Conservation (phyloP, 2,329 filamentous ascomycete genomes). For the Zymoseptoria passerinii region DNA sequence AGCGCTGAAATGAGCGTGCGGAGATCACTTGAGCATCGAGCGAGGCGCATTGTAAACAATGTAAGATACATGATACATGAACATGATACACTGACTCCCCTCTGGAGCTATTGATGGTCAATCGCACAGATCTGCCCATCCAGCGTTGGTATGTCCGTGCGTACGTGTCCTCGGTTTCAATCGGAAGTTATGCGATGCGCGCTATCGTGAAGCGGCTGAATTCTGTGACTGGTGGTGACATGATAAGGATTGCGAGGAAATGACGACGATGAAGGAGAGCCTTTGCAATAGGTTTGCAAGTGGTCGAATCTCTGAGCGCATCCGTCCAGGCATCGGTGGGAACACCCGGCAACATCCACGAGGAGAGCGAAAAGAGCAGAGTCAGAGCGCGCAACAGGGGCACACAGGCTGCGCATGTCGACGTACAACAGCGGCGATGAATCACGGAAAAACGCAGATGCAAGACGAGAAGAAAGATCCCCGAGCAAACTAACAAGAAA, state of each 20-base stretch:
- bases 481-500: background rate
- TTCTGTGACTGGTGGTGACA: background rate
- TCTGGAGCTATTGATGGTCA: background rate
- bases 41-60: background rate
- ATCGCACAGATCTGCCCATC: background rate
- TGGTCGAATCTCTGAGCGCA: background rate
- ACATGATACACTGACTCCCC: background rate
- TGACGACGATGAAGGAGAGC: background rate
- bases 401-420: no score
- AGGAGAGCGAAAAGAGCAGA: no score
- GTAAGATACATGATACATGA: background rate
- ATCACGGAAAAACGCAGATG: no score
- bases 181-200: background rate
- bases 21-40: background rate
- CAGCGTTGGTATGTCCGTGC: background rate
- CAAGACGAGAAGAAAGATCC: background rate
- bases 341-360: no score
- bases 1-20: constrained; percentile 15
- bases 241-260: background rate
- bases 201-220: background rate
- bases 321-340: background rate
- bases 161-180: background rate
- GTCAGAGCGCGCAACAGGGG: no score
- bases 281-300: background rate
- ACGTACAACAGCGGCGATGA: no score